Conservation (phyloP, 257 asterid species). For the Ocimum tenuiflorum region DNA sequence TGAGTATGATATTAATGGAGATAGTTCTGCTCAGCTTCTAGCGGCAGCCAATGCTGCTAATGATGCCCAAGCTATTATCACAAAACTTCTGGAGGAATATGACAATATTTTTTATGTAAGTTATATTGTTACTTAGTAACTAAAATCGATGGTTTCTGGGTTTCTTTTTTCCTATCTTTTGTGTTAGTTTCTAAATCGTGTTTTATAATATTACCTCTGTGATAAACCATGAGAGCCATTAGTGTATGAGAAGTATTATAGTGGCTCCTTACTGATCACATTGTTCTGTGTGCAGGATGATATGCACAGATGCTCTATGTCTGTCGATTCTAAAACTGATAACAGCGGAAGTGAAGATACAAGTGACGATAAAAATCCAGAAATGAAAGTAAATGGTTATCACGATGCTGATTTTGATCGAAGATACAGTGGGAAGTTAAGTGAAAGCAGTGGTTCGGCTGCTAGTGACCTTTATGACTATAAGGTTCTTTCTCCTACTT, state of each 20-base stretch:
- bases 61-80: conserved; percentile 78
- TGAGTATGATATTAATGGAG: conserved; percentile 73
- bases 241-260: neutral
- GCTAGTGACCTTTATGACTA: conserved; percentile 83
- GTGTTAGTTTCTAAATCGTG: neutral
- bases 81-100: conserved; percentile 88
- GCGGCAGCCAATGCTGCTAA: conserved; percentile 99
- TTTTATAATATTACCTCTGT: neutral
- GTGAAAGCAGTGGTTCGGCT: conserved; percentile 92
- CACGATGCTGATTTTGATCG: conserved; percentile 87
- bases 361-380: conserved; percentile 66
- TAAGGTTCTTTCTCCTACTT: conserved; percentile 43
- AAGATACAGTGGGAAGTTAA: conserved; percentile 80
- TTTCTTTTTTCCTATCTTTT: neutral
- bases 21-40: conserved; percentile 87
- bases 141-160: neutral
- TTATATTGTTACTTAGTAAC: conserved; percentile 13
- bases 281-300: conserved; percentile 54
- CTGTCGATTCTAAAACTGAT: conserved; percentile 81
- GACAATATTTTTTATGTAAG: conserved; percentile 76
- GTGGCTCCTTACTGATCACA: conserved; percentile 4
- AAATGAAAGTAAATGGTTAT: conserved; percentile 66
- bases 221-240: neutral
- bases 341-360: conserved; percentile 79
- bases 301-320: conserved; percentile 76